Evolutionary conservation across 345 rosid genomes (phyloP), one percentile per base, ranked within the genome.

Genomic region (Adansonia digitata): DNA sequence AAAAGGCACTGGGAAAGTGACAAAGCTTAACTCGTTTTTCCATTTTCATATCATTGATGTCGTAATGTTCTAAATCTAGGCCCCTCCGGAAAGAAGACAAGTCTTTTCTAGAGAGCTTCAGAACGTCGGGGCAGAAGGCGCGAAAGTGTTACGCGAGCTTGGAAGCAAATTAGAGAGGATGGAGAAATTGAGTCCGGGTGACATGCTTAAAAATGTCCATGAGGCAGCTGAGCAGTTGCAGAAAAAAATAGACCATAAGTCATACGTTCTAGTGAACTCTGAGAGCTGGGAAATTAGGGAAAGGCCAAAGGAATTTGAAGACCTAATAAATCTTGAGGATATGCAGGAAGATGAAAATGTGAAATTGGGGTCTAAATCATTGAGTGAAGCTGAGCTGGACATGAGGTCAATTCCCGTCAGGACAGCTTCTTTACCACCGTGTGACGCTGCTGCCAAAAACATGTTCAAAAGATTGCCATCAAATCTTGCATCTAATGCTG

Each of bases 201-300:
- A 88, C 79, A 82, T 89, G 66, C 98, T 92, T 22, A 15, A 69
- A 57, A 83, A 85, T 76, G 85, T 87, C 35, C 94, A 88, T 2
- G 87, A 89, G 74, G 98, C 97, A 72, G 97, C 94, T 0, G 98
- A 89, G 63, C 85, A 87, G 37, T 71, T 94, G 77, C 97, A 89
- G 39, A 77, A 74, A 77, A 92, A 89, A 80, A 84, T 94, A 65
- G 98, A 94, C 84, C 81, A 76, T 45, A 81, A 70, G 39, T 85
- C 91, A 7, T 82, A 85, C 79, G 69, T 85, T 6, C 75, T 85
- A 26, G 86, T 87, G 24, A 84, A 79, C 74, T 82, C 91, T 0
- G 72, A 60, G 40, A 75, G 76, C 2, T 87, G 88, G 91, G 86
- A 84, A 69, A 84, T 84, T 69, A 80, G 86, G 26, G 68, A 55